Evolutionary conservation across 2,329 filamentous ascomycete genomes (phyloP), one percentile per base, ranked within the genome.

Genomic region (Lecanicillium sp.): DNA sequence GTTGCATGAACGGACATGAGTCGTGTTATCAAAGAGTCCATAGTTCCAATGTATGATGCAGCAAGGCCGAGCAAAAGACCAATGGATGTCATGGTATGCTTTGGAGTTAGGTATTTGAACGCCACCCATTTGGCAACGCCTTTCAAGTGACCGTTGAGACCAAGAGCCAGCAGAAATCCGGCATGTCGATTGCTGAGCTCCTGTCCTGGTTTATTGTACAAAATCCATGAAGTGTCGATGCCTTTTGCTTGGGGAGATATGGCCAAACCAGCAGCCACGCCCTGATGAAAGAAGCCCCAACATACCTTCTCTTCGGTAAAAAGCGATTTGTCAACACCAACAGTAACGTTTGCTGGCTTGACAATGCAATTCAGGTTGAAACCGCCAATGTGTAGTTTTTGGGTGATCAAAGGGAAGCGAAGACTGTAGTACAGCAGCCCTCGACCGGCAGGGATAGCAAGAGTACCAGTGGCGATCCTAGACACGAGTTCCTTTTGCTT

Each of bases 21-120:
- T 17, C 92, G 80, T 8, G 92, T 96, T 44, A 96, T 90, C 19
- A 95, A 71, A 2, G 86, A 92, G 57, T 98, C 92, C 90, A 96
- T 96, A 3, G 89, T 96, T 2, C 94, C 92, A 48, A 95, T 72
- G 55, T 95, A 94, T 2, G 92, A 96, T 18, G 86, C 92, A 8
- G 92, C 89, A 14, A 98, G 70, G 1, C 92, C 92, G 1, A 98
- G 70, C 3, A 98, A 71, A n/a, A 98, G 69, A 9, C 92, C 92
- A 39, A 98, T 90, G 1, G 92, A 96, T 17, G 92, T 96, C 92
- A 98, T 98, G 18, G 89, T 94, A 59, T 98, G 94, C 54, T 98
- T 98, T 2, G 92, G 90, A 0, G 92, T 98, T n/a, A 98, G 68
- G 50, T 98, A 98, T 55, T 95, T 96, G 73, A 96, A 98, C 8